Evolutionary conservation across 495 filamentous ascomycete genomes (phyloP), one percentile per base, ranked within the genome.

Genomic region (Umbilicaria muhlenbergii): DNA sequence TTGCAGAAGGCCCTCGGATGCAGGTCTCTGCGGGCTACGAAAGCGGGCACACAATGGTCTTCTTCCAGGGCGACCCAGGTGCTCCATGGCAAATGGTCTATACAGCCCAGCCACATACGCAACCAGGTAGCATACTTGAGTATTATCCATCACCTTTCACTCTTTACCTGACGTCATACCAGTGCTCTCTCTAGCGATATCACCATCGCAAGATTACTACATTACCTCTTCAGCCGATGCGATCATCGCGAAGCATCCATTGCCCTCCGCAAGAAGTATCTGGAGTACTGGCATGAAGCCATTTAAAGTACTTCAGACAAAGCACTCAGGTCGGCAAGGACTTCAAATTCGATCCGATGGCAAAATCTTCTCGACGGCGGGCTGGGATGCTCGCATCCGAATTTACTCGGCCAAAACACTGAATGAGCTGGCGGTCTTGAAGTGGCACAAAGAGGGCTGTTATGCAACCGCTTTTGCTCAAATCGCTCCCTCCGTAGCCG

Each of bases 371-470:
- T 85, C 82, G 11, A 95, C 91, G 0, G 91, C 86, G 7, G 91
- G 91, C 11, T 98, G 91, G 91, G 91, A 98, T 59, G 70, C 76
- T 0, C 73, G 75, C 35, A 63, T 85, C 0, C 63, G 91, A 14
- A 78, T 96, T 7, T 98, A 95, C 57, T 81, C 80, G 1, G 58
- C 71, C 11, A 85, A 81, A 54, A 81, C 77, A 0, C 72, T 95
- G 71, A 81, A 78, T 51, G 89, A 96, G 61, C 53, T 98, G 2
- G 91, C 91, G 4, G 91, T 96, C 46, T 62, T 96, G 49, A 94
- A 92, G 62, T 96, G 92, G 91, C 89, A 95, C 58, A 76, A 78
- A 47, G 82, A 82, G 32, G 89, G 91, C 14, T 86, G 81, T 50
- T 95, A 93, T 63, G 73, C 82, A n/a, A 73, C 81, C 38, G 80